phyloP scores from a whole-genome alignment of 306 rosid species.

The Malus domestica region ASM211411v1 NC_041796.1:1240501-1241000 shows the following conservation, averaged over 20 bases:
- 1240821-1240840: constrained; percentile 37
- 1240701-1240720: constrained; percentile 72
- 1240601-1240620: not conserved
- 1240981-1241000: constrained; percentile 19
- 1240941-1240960: constrained; percentile 70
- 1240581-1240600: not conserved
- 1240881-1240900: constrained; percentile 6
- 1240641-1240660: constrained; percentile 8
- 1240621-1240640: not conserved
- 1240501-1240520: not conserved
- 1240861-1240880: not conserved
- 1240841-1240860: constrained; percentile 45
- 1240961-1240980: constrained; percentile 30
- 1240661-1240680: constrained; percentile 40
- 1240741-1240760: constrained; percentile 85
- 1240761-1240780: constrained; percentile 83
- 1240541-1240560: not conserved
- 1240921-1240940: constrained; percentile 60
- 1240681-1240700: constrained; percentile 21
- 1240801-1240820: constrained; percentile 76
- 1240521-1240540: not conserved
- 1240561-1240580: not conserved
- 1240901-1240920: constrained; percentile 6
- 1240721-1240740: constrained; percentile 81
- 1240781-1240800: constrained; percentile 92